These are phyloP conservation scores for Tetrahymena malaccensis DNA, from an alignment of 73 alveolate species.

Conservation along the genomic window DNA sequence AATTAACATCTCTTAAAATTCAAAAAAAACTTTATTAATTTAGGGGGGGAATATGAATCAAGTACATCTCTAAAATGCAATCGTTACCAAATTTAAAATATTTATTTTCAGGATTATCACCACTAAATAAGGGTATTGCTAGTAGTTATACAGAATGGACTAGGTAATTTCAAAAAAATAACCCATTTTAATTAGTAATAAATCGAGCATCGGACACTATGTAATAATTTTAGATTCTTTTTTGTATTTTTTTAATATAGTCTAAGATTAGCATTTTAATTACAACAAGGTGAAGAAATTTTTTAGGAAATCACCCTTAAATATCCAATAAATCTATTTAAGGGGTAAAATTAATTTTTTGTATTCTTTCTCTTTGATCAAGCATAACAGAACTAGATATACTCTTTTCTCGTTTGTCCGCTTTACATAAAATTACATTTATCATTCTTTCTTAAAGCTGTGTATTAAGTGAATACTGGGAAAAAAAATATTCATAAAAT, in stretches of 20 bases:
- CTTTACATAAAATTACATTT: neutral
- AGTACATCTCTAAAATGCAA: neutral
- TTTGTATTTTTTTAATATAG: neutral
- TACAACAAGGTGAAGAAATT: neutral
- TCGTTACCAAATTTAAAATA: neutral
- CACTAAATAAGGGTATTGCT: neutral
- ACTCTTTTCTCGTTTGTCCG: no score
- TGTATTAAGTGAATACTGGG: neutral
- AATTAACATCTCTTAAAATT: neutral
- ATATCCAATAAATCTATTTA: neutral
- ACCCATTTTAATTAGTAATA: neutral
- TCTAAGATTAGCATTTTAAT: neutral
- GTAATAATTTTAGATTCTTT: no score
- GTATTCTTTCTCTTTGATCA: neutral
- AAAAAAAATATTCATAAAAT: neutral
- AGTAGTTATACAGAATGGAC: neutral
- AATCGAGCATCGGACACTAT: neutral
- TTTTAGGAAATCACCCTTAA: neutral
- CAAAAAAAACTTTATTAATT: neutral
- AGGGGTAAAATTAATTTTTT: neutral
- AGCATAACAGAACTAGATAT: neutral
- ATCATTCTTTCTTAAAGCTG: neutral
- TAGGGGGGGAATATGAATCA: neutral
- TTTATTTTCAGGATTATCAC: neutral
- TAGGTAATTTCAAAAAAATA: neutral